phyloP scores from a whole-genome alignment of 768 basidiomycete species.

The Paxillus rubicundulus region DNA sequence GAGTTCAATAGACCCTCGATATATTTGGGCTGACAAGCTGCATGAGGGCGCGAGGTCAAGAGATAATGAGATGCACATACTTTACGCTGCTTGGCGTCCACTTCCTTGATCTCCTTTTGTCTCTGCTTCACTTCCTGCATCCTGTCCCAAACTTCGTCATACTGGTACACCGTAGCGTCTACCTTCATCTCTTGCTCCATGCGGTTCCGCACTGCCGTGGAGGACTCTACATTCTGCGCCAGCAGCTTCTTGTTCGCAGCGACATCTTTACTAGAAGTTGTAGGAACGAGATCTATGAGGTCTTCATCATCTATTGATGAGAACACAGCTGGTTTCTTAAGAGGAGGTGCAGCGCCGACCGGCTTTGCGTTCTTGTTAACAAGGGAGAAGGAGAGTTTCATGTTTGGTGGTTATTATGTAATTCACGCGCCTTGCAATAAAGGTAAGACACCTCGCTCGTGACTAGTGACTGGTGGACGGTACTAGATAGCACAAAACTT shows the following conservation, averaged over 20 bases:
- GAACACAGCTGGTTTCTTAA: slow-evolving; percentile 63
- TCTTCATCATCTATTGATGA: slow-evolving; percentile 65
- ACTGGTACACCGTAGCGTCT: slow-evolving; percentile 85
- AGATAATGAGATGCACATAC: slow-evolving; percentile 38
- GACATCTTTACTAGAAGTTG: slow-evolving; percentile 41
- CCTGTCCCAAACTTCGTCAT: slow-evolving; percentile 94
- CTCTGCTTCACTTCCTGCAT: slow-evolving; percentile 85
- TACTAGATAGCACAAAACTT: not conserved
- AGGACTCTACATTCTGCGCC: slow-evolving; percentile 57
- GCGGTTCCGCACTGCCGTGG: slow-evolving; percentile 64
- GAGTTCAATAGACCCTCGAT: slow-evolving; percentile 75
- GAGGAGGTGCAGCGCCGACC: slow-evolving; percentile 49
- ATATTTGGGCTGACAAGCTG: slow-evolving; percentile 77
- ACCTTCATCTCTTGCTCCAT: slow-evolving; percentile 78
- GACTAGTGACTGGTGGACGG: no score
- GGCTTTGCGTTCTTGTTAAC: slow-evolving; percentile 50
- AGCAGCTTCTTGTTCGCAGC: slow-evolving; percentile 52
- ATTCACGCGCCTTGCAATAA: no score
- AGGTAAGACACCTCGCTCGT: no score
- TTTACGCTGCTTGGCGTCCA: slow-evolving; percentile 74
- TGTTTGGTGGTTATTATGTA: slow-evolving; percentile 32
- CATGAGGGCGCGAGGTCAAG: slow-evolving; percentile 8
- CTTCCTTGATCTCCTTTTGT: slow-evolving; percentile 75
- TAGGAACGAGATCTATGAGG: slow-evolving; percentile 46
- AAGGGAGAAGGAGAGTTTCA: slow-evolving; percentile 93